Conservation (phyloP, 345 rosid genomes). For the Sonneratia alba region DNA sequence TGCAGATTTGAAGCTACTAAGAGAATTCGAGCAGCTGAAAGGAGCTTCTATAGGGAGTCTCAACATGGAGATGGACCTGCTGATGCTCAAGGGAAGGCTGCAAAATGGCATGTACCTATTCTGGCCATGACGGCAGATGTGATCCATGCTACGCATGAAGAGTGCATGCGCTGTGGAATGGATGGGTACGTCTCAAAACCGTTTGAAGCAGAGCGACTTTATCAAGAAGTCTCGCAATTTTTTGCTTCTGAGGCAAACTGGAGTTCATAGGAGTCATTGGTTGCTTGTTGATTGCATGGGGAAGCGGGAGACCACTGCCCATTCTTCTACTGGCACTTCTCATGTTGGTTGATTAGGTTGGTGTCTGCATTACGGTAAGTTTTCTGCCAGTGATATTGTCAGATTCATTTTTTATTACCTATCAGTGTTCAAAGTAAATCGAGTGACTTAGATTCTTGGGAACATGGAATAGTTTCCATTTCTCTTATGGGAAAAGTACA, state of each 20-base stretch:
- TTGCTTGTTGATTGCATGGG: neutral
- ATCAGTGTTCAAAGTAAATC: neutral
- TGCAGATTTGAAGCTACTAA: conserved; percentile 70
- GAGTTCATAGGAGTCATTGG: neutral
- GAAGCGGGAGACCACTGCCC: neutral
- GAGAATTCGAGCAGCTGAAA: conserved; percentile 59
- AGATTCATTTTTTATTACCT: neutral
- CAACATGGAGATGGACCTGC: conserved; percentile 24
- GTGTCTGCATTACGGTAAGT: neutral
- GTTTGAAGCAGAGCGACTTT: conserved; percentile 78
- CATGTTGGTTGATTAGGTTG: neutral
- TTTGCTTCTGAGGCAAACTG: conserved; percentile 20
- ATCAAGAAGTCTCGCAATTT: conserved; percentile 63
- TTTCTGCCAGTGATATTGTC: neutral
- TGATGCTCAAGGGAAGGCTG: conserved; percentile 23
- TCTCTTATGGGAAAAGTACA: no score
- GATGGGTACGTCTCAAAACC: conserved; percentile 94
- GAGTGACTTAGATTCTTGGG: no score
- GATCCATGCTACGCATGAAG: conserved; percentile 74
- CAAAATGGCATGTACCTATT: conserved; percentile 51
- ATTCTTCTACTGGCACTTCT: neutral
- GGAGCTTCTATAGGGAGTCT: conserved; percentile 22
- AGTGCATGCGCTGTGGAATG: conserved; percentile 59
- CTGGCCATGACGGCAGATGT: conserved; percentile 98
- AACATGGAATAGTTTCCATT: no score